A percentile compares a stretch with the other conserved stretches of the same genome.
Evolutionary conservation across 345 rosid genomes (phyloP).

Genomic region (Syzygium grande): DNA sequence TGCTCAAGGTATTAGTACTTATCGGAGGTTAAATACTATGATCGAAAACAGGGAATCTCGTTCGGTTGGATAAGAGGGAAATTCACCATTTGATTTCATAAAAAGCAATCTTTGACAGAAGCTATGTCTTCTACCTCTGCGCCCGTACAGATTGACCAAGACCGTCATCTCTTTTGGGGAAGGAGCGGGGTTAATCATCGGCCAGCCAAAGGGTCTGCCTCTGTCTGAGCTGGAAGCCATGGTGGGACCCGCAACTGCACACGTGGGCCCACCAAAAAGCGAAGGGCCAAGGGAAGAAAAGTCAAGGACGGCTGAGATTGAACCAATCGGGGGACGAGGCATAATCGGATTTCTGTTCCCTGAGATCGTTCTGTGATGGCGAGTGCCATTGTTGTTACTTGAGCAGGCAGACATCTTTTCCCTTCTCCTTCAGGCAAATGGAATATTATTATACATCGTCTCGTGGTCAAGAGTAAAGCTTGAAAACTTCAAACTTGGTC

Average conservation of each 20-base stretch:
- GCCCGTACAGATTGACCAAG: no score
- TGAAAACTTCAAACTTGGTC: not conserved
- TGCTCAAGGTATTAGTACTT: no score
- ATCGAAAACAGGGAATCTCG: no score
- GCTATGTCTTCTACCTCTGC: no score
- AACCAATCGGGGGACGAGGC: not conserved
- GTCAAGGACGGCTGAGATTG: not conserved
- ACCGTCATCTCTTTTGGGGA: no score
- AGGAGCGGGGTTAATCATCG: no score
- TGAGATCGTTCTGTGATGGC: not conserved
- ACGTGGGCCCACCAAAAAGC: not conserved
- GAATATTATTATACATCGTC: not conserved
- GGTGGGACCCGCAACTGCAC: not conserved
- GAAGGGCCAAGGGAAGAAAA: not conserved
- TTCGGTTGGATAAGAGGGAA: no score
- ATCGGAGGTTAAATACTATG: no score
- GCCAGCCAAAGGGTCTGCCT: not conserved
- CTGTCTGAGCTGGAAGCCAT: not conserved
- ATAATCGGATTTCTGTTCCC: not conserved
- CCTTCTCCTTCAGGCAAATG: not conserved
- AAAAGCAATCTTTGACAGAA: no score
- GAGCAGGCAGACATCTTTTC: not conserved
- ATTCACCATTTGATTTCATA: no score
- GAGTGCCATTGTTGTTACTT: not conserved
- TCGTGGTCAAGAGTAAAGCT: not conserved